Base-by-base conservation (phyloP, 306 rosid genomes). In the Cucurbita pepo region DNA sequence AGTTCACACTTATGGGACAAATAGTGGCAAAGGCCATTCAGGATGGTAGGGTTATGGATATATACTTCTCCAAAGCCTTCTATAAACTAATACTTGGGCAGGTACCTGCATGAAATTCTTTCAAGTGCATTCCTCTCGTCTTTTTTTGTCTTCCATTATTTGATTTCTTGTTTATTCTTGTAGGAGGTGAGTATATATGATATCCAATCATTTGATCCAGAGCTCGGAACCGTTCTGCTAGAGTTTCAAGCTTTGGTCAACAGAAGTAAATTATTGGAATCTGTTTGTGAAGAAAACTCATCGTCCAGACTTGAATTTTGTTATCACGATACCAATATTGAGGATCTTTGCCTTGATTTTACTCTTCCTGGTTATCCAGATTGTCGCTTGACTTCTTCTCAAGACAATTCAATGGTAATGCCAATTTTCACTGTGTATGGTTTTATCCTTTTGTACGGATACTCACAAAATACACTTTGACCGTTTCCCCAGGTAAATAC, bases 281-380 rank as follows among this genome's bases (percentile, higher is more conserved):
- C 86, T 73, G 74, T 71, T 60, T 53, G 21, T 78, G 81, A 79
- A 30, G 87, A 79, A 76, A 81, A 72, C 72, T 69, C 83, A 66
- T 47, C 80, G 53, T 67, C 77, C 30, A 77, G 83, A 56, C 53
- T 56, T 22, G 88, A 81, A 50, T 77, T 52, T 3, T 83, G 82
- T 78, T 95, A 85, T 74, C 85, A 87, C 73, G 79, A 81, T 57
- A 81, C 86, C 48, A 81, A 74, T 64, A 88, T 95, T 74, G 99
- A 91, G 79, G 99, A 95, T 83, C 99, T 95, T 81, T 91, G 82
- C 80, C 90, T 95, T 79, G 97, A 95, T 82, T 95, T 95, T 77
- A 84, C 93, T 59, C 93, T 95, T 77, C 99, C 99, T 61, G 99
- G 97, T 70, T 89, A 89, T 82, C 95, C 95, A 67, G 91, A 86